These are phyloP conservation scores for Xylaria scruposa DNA, from an alignment of 495 filamentous ascomycete genomes.

Conservation along the genomic window DNA sequence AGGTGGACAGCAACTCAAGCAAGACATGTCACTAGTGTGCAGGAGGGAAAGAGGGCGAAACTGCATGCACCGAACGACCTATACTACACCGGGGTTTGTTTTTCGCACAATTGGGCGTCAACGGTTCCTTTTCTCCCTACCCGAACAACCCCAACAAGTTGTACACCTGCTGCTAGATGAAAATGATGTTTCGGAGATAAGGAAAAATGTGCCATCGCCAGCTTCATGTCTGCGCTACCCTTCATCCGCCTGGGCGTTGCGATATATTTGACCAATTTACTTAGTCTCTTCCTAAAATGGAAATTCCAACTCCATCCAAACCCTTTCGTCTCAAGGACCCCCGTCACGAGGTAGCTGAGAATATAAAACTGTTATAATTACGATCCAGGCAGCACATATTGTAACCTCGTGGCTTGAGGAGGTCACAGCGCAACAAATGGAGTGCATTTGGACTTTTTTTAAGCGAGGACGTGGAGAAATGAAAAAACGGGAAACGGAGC, in stretches of 20 bases:
- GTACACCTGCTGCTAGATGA: background rate
- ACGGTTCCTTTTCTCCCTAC: slow-evolving; percentile 2
- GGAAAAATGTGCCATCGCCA: background rate
- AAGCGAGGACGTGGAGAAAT: slow-evolving; percentile 20
- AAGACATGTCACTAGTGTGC: slow-evolving; percentile 17
- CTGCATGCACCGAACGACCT: background rate
- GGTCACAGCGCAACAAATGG: slow-evolving; percentile 7
- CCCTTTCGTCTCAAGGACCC: background rate
- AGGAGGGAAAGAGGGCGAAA: background rate
- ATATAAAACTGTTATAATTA: background rate
- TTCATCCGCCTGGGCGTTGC: slow-evolving; percentile 18
- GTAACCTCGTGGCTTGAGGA: slow-evolving; percentile 17
- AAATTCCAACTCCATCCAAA: background rate
- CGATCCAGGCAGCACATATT: background rate
- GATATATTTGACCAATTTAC: slow-evolving; percentile 12
- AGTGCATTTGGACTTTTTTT: slow-evolving; percentile 8
- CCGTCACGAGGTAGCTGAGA: slow-evolving; percentile 3
- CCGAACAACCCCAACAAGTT: background rate
- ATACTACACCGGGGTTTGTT: slow-evolving; percentile 3
- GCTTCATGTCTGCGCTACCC: slow-evolving; percentile 4
- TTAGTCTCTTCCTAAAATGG: background rate
- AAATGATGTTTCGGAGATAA: background rate
- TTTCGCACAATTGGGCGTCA: slow-evolving; percentile 14
- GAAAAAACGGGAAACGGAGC: background rate
- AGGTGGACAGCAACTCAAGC: slow-evolving; percentile 13